Base-by-base conservation (phyloP, 2,329 filamentous ascomycete genomes). In the Colletotrichum zoysiae region DNA sequence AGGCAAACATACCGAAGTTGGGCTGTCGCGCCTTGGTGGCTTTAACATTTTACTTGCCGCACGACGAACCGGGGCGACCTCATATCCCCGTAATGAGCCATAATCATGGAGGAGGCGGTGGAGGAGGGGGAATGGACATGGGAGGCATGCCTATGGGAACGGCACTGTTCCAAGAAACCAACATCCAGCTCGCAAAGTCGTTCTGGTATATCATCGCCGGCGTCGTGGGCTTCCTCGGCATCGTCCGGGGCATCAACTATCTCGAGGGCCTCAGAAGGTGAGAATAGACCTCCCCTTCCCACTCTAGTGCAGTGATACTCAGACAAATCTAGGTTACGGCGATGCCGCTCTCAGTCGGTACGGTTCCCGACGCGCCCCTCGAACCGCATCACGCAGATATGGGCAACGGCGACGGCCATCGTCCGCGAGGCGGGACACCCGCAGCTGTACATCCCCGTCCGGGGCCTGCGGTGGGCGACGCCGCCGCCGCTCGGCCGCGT, bases 171-270 rank as follows among this genome's bases (percentile, higher is more conserved):
- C 80, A 82, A 69, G 71, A 78, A 1, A 80, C 80, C 48, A 90
- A 90, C 76, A 83, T 83, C 76, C 82, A 81, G 51, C 83, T 90
- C 62, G 88, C 89, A 20, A 82, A 82, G 23, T 84, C 83, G 2
- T 91, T 86, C 76, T 91, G 89, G 89, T 91, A 90, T 76, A 84
- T 88, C 44, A 80, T 89, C 48, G 87, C 84, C 9, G 85, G 81
- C 20, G 83, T 86, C 33, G 76, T 89, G 5, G 86, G 81, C 1
- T 74, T 84, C 0, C 76, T 87, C 6, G 75, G 82, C 3, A 67
- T 77, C 0, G 76, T 85, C 35, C 86, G 86, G 4, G 78, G 76
- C 26, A 76, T 88, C 70, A 86, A 88, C 73, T 76, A 80, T 30
- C 78, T 82, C 16, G 82, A 86, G 71, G 80, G 81, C 26, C 78